Evolutionary conservation across 2,329 filamentous ascomycete species (phyloP), one percentile per base, ranked within the genome.

Genomic region (Lojkania enalia): DNA sequence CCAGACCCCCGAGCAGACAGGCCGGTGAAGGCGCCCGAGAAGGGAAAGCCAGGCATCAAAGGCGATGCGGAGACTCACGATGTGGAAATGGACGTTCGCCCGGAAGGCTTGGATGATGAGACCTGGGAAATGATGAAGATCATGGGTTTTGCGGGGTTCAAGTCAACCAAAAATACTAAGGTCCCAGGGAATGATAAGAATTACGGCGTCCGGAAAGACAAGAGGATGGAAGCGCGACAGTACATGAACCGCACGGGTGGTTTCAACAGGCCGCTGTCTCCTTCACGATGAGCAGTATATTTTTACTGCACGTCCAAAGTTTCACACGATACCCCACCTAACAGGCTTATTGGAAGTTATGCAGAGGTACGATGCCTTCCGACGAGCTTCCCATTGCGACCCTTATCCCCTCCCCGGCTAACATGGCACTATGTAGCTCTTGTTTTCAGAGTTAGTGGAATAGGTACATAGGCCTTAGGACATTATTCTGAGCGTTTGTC

Each of bases 151-250:
- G 84, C 84, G 14, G 82, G 80, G 1, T 99, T 97, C 71, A 85
- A 84, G 46, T 85, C 83, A 18, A 97, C 94, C 15, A 95, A 97
- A 71, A 84, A 88, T 48, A 90, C 87, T 42, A 95, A 96, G 66
- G 85, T 99, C 1, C 79, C 82, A 0, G 94, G 94, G 2, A 99
- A 99, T 66, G 84, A 77, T 38, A 70, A 90, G 64, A 83, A 86
- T 31, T 91, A 88, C 43, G 89, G 78, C 0, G 84, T 96, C 40
- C 78, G 86, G 56, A 96, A 94, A 77, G 90, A 94, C 74, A 96
- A 96, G 83, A 91, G 90, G 82, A 88, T 86, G 12, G 83, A 95
- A 76, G 97, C 96, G 65, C 81, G 94, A 58, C 94, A 99, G 80
- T 99, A 99, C 71, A 99, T 99, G 83, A 94, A 94, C 64, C 81